Conservation (phyloP, 495 filamentous ascomycete genomes). For the Neurospora hispaniola region DNA sequence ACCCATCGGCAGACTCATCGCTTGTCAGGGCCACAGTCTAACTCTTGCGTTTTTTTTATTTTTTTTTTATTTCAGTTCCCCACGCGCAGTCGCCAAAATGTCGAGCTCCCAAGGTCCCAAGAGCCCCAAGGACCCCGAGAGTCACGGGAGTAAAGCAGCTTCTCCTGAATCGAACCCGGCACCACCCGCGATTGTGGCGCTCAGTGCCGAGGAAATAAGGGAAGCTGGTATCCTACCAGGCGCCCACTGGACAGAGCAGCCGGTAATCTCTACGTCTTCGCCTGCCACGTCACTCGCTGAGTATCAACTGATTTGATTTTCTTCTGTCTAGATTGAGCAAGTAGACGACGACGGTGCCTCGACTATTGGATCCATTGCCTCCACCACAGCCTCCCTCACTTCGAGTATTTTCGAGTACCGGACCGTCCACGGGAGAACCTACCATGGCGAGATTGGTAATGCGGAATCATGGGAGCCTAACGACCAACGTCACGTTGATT, state of each 20-base stretch:
- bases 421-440: constrained; percentile 30
- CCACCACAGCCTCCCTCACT: constrained; percentile 33
- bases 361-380: not conserved
- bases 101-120: not conserved
- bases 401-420: constrained; percentile 37
- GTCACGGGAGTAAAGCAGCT: not conserved
- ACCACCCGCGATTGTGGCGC: not conserved
- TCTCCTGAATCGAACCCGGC: not conserved
- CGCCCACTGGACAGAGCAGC: not conserved
- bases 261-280: not conserved
- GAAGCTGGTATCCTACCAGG: not conserved
- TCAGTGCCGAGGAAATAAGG: not conserved
- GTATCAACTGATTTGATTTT: not conserved
- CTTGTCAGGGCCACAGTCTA: not conserved
- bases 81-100: not conserved
- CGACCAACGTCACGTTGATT: constrained; percentile 15
- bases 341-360: not conserved
- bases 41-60: not conserved
- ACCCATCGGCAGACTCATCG: not conserved
- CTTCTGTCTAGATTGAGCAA: not conserved
- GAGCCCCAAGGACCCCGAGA: not conserved
- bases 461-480: constrained; percentile 14
- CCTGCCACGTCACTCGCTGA: not conserved
- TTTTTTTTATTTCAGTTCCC: not conserved
- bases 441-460: constrained; percentile 15